These are phyloP conservation scores for Circinella umbellata DNA, from an alignment of 371 early-diverging fungal genomes.

Conservation along the genomic window DNA sequence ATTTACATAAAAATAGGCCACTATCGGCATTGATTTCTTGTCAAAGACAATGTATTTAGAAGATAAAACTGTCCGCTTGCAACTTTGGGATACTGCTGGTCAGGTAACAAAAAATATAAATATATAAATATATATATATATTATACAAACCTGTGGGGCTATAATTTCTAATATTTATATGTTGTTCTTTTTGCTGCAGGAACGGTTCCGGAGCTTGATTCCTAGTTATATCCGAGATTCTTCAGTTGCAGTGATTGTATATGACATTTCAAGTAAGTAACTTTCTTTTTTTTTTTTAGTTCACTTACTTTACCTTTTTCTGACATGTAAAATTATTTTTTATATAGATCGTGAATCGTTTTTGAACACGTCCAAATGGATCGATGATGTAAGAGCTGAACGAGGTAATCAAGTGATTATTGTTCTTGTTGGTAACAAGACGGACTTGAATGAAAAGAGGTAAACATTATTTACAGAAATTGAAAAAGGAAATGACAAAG, in stretches of 20 bases:
- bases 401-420: slow-evolving; percentile 98
- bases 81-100: slow-evolving; percentile 99
- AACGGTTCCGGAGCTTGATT: slow-evolving; percentile 96
- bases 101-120: slow-evolving; percentile 68
- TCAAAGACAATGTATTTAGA: slow-evolving; percentile 99
- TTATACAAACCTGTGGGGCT: slow-evolving; percentile 25
- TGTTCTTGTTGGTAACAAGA: slow-evolving; percentile 99
- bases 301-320: background rate
- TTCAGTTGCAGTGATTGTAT: slow-evolving; percentile 97
- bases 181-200: slow-evolving; percentile 51
- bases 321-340: background rate
- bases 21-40: slow-evolving; percentile 99
- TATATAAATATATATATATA: slow-evolving; percentile 57
- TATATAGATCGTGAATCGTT: slow-evolving; percentile 87
- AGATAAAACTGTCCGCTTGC: slow-evolving; percentile 95
- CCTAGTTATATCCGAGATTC: slow-evolving; percentile 99
- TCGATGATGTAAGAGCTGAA: slow-evolving; percentile 98
- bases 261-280: slow-evolving; percentile 89
- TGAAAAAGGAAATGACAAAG: background rate
- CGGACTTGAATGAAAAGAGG: slow-evolving; percentile 94
- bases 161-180: background rate
- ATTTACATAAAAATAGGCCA: slow-evolving; percentile 72
- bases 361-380: slow-evolving; percentile 96
- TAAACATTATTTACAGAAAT: slow-evolving; percentile 21
- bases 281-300: no score